Conservation (phyloP, 768 basidiomycete species). For the Pleurotus tuoliensis region DNA sequence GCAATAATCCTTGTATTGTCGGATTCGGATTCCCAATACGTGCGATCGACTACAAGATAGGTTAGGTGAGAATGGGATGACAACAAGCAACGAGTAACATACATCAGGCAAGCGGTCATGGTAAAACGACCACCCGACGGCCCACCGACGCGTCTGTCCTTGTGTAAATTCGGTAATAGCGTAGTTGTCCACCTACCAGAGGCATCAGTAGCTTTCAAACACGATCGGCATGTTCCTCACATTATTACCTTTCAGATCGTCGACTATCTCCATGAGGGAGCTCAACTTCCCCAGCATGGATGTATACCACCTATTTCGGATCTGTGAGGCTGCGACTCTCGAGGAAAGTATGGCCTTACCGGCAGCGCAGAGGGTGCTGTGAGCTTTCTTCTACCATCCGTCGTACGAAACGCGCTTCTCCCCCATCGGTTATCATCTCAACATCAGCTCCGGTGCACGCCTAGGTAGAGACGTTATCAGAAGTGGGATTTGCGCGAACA, state of each 20-base stretch:
- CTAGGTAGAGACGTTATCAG: conserved; percentile 30
- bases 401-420: conserved; percentile 75
- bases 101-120: conserved; percentile 74
- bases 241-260: conserved; percentile 37
- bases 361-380: conserved; percentile 43
- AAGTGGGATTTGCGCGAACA: neutral
- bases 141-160: conserved; percentile 91
- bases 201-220: no score
- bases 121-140: conserved; percentile 79
- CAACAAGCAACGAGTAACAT: conserved; percentile 22
- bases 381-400: conserved; percentile 77
- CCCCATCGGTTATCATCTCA: conserved; percentile 89
- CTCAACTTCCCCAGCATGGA: conserved; percentile 88
- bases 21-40: conserved; percentile 34
- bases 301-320: conserved; percentile 74
- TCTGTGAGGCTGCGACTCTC: no score
- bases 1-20: conserved; percentile 49
- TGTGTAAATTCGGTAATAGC: conserved; percentile 80
- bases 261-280: conserved; percentile 62
- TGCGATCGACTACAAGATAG: conserved; percentile 23
- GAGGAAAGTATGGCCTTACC: conserved; percentile 33
- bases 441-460: conserved; percentile 81
- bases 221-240: conserved; percentile 19
- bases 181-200: conserved; percentile 75
- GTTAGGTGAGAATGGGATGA: neutral